Conservation (phyloP, 129 eudicot genomes). For the Pittosporum tobira region DNA sequence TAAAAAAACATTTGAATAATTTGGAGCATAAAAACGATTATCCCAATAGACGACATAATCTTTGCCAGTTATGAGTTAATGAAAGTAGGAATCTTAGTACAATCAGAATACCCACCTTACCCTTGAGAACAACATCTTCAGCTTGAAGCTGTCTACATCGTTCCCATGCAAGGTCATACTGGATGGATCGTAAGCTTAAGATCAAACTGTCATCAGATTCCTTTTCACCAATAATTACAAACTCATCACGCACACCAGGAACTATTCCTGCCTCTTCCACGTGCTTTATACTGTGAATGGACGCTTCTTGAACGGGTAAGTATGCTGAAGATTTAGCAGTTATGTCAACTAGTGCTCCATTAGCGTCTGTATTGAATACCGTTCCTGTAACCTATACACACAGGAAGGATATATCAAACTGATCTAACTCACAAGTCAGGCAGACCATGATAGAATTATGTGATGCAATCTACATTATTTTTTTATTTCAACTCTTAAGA, state of each 20-base stretch:
- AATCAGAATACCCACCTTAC: constrained; percentile 44
- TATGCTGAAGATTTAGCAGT: constrained; percentile 80
- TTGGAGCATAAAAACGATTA: background rate
- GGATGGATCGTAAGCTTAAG: constrained; percentile 62
- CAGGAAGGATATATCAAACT: background rate
- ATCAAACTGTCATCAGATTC: constrained; percentile 65
- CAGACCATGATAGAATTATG: background rate
- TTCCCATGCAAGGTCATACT: constrained; percentile 93
- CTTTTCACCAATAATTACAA: constrained; percentile 64
- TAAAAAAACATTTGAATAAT: background rate
- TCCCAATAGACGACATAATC: background rate
- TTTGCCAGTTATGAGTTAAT: background rate
- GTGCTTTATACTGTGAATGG: constrained; percentile 47
- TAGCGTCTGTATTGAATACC: constrained; percentile 51
- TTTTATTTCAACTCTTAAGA: too few relatives aligned
- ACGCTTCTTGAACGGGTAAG: constrained; percentile 63
- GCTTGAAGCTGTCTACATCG: constrained; percentile 92
- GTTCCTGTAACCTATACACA: constrained; percentile 75
- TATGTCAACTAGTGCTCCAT: constrained; percentile 73
- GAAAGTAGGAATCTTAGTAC: background rate
- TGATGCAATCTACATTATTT: background rate
- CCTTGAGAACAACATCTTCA: constrained; percentile 78
- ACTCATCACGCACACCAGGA: constrained; percentile 66
- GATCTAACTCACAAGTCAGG: background rate
- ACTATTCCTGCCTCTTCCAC: constrained; percentile 82